Percentiles rank a stretch among this genome's conserved stretches.
Conservation (phyloP, 2,329 filamentous ascomycete species). For the Hypoxylon sp. region DNA sequence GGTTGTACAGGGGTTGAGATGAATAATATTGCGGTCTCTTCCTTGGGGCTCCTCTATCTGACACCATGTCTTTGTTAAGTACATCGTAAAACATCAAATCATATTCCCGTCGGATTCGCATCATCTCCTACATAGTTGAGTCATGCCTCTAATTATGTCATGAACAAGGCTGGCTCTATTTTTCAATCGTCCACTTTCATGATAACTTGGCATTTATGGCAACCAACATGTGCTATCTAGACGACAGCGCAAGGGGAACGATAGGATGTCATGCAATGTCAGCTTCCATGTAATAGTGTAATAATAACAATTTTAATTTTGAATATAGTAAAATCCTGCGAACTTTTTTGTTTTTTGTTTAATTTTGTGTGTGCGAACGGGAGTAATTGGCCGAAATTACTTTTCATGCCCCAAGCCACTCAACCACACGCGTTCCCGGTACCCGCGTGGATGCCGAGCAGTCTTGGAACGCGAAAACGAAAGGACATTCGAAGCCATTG, state of each 20-base stretch:
- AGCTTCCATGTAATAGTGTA: slow-evolving; percentile 37
- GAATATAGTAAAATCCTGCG: slow-evolving; percentile 27
- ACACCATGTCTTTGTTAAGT: slow-evolving; percentile 4
- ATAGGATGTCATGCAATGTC: slow-evolving; percentile 41
- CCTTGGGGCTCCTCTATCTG: slow-evolving; percentile 19
- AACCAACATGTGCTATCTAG: neutral
- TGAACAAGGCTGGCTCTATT: slow-evolving; percentile 6
- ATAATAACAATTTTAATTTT: slow-evolving; percentile 33
- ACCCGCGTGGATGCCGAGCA: slow-evolving; percentile 12
- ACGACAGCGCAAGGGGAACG: slow-evolving; percentile 2
- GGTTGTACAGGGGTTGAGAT: slow-evolving; percentile 17
- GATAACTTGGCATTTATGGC: slow-evolving; percentile 13
- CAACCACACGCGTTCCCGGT: slow-evolving; percentile 28
- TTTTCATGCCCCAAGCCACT: slow-evolving; percentile 42
- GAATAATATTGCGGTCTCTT: slow-evolving; percentile 15
- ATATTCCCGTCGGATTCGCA: neutral
- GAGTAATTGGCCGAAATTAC: slow-evolving; percentile 41
- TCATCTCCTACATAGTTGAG: neutral
- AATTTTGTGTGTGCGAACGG: slow-evolving; percentile 38
- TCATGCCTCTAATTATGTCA: neutral
- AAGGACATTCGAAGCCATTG: slow-evolving; percentile 2
- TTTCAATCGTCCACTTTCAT: slow-evolving; percentile 11
- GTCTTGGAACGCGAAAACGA: slow-evolving; percentile 40
- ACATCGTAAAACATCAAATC: slow-evolving; percentile 20
- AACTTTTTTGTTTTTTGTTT: slow-evolving; percentile 26